Evolutionary conservation across 2,329 filamentous ascomycete species (phyloP).

Genomic region (Colletotrichum destructivum): DNA sequence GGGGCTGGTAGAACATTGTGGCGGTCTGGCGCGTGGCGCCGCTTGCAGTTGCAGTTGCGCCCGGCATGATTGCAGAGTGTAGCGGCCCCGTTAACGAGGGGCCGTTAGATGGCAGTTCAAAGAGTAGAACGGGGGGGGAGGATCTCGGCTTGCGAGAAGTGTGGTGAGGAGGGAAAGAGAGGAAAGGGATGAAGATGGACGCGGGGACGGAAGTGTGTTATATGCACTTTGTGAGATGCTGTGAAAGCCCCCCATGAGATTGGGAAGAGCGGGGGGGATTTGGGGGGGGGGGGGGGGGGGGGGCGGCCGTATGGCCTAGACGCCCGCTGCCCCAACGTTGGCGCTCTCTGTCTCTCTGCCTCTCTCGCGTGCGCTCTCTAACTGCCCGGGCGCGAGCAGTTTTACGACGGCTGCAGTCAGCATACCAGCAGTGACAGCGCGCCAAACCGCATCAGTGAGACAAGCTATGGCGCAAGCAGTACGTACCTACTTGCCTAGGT

Average conservation of each 20-base stretch:
- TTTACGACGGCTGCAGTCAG: conserved; percentile 27
- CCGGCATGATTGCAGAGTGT: conserved; percentile 43
- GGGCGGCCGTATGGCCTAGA: background rate
- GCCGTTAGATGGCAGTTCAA: conserved; percentile 19
- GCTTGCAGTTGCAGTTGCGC: conserved; percentile 29
- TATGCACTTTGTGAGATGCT: conserved; percentile 13
- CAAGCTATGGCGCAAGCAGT: background rate
- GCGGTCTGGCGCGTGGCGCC: conserved; percentile 18
- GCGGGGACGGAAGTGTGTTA: conserved; percentile 11
- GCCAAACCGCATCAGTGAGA: conserved; percentile 2
- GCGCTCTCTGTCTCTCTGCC: no score
- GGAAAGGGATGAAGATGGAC: background rate
- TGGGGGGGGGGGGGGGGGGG: no score
- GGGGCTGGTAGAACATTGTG: conserved; percentile 33
- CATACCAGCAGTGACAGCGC: background rate
- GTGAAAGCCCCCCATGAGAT: background rate
- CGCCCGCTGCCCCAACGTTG: background rate
- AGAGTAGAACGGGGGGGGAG: background rate
- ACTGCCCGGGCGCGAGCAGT: background rate
- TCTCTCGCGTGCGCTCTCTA: no score
- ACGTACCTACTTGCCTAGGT: background rate
- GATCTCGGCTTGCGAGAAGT: conserved; percentile 25
- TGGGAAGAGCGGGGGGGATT: no score
- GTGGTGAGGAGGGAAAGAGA: background rate
- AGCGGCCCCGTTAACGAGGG: conserved; percentile 38